A percentile compares a stretch with the other conserved stretches of the same genome.
These are phyloP conservation scores for Andrographis paniculata DNA, from an alignment of 305 asterid genomes.

Conservation along the genomic window DNA sequence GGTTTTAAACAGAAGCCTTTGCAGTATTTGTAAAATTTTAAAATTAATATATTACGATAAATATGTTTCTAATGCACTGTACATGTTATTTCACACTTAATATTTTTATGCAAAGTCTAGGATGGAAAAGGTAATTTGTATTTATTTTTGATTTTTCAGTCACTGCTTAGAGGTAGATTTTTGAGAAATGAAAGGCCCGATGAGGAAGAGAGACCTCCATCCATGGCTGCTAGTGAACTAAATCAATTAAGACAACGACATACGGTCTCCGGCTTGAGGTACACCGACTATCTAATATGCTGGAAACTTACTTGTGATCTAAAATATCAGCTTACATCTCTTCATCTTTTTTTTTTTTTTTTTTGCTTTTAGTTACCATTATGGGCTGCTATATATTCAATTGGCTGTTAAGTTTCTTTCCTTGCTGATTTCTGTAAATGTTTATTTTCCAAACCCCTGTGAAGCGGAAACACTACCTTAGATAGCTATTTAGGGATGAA, in stretches of 20 bases:
- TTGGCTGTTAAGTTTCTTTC: neutral
- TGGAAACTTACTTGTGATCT: conserved; percentile 11
- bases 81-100: neutral
- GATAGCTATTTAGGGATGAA: too few species aligned
- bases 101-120: neutral
- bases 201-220: conserved; percentile 65
- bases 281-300: conserved; percentile 19
- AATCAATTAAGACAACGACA: conserved; percentile 78
- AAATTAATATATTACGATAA: too few species aligned
- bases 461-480: too few species aligned
- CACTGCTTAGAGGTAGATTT: conserved; percentile 87
- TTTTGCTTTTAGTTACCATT: neutral
- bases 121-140: conserved; percentile 10
- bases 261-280: conserved; percentile 93
- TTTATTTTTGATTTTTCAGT: conserved; percentile 37
- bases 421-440: neutral
- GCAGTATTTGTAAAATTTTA: too few species aligned
- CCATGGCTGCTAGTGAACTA: conserved; percentile 68
- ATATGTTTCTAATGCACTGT: neutral
- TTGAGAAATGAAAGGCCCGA: conserved; percentile 67
- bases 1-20: neutral
- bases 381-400: neutral
- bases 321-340: neutral
- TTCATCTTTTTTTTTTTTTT: neutral
- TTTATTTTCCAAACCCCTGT: neutral